Evolutionary conservation across 1,284 basidiomycete species (phyloP).

Genomic region (Heliocybe sulcata): DNA sequence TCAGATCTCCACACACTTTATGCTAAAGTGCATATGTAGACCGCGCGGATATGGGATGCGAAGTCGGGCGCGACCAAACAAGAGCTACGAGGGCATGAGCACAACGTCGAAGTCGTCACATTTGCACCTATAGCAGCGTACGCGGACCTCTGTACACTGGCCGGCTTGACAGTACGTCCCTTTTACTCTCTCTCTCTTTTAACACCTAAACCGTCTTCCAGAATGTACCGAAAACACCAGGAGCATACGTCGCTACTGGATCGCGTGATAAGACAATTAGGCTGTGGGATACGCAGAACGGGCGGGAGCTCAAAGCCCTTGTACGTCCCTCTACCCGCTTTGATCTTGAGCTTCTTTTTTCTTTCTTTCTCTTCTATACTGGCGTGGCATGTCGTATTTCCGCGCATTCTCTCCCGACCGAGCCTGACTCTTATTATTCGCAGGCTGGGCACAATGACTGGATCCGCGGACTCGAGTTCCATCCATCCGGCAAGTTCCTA

Average conservation of each 20-base stretch:
- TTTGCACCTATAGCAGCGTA: conserved; percentile 79
- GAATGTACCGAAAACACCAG: conserved; percentile 28
- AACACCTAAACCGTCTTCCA: conserved; percentile 13
- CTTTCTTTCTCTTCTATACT: no score
- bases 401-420: no score
- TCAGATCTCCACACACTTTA: conserved; percentile 3
- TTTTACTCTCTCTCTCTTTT: conserved; percentile 13
- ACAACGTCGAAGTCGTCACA: conserved; percentile 78
- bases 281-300: conserved; percentile 78
- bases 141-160: conserved; percentile 70
- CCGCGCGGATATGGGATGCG: conserved; percentile 77
- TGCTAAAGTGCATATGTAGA: conserved; percentile 44
- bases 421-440: neutral
- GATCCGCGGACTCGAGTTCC: conserved; percentile 79
- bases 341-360: neutral
- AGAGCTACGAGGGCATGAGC: conserved; percentile 84
- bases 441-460: conserved; percentile 80
- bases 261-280: conserved; percentile 86
- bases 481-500: conserved; percentile 81
- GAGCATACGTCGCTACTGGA: conserved; percentile 71
- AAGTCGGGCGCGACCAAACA: conserved; percentile 72
- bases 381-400: no score
- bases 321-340: conserved; percentile 23
- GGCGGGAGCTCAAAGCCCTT: conserved; percentile 64
- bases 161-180: conserved; percentile 53